Base-by-base conservation (phyloP, 2,329 filamentous ascomycete genomes). In the Epichloe scottii region DNA sequence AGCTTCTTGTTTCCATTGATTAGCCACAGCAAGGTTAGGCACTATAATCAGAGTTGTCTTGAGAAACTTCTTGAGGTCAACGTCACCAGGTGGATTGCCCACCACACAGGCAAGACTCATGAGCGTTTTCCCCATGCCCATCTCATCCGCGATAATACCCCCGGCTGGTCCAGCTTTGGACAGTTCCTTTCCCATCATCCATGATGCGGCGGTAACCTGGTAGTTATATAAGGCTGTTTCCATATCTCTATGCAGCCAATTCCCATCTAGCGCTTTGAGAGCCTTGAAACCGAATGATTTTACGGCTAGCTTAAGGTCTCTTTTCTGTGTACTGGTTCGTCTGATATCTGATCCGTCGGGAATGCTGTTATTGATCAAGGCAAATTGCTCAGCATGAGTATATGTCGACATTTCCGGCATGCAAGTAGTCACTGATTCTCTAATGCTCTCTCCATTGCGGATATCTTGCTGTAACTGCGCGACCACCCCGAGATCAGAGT, bases 51-150 rank as follows among this genome's bases (percentile, higher is more conserved):
- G 47, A 0, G 68, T 71, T 0, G 57, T 53, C 0, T 56, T 53
- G 63, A 68, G 71, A 59, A 64, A 75, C 0, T 58, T 53, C 0
- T 46, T 34, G 0, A 47, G 46, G 4, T 74, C 66, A 19, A 73
- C 67, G 10, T 68, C 52, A 0, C 66, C 57, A 0, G 70, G 73
- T 0, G 71, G 72, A 10, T 82, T 76, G 1, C 78, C 77, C 1
- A 85, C 70, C 51, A 93, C 84, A 34, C 93, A 73, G 1, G 87
- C 78, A n/a, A 95, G 72, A 26, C 81, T 80, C 57, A 87, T 85
- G 11, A 95, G 80, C 15, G 81, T 85, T 62, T 85, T 85, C 0
- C 82, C 82, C 0, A 85, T 61, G 0, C 82, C 82, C 78, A 84
- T 82, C 26, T 74, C 74, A 57, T 85, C 80, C 0, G 76, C 77